A percentile compares a stretch with the other conserved stretches of the same genome.
Evolutionary conservation across 352 stramenopile species (phyloP).

Genomic region (Phytophthora quininea): DNA sequence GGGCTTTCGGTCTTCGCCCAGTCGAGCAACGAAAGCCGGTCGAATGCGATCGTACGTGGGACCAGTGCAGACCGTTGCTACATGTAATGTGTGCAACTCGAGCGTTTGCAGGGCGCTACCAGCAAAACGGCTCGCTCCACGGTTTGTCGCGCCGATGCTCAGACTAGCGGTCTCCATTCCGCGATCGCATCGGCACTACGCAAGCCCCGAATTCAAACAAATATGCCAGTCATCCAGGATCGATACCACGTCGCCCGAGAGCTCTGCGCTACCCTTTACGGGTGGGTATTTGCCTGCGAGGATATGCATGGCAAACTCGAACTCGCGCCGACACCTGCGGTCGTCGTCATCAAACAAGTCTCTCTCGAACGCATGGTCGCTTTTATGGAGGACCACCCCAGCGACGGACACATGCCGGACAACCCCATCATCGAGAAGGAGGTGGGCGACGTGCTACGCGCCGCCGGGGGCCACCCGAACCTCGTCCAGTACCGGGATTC

Average conservation of each 20-base stretch:
- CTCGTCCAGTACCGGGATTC: constrained; percentile 39
- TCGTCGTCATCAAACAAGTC: constrained; percentile 56
- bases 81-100: no score
- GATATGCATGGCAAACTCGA: constrained; percentile 20
- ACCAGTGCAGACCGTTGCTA: background rate
- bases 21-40: background rate
- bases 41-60: background rate
- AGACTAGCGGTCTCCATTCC: background rate
- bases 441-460: constrained; percentile 36
- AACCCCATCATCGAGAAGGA: constrained; percentile 55
- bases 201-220: background rate
- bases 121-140: no score
- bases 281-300: constrained; percentile 50
- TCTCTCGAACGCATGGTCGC: constrained; percentile 40
- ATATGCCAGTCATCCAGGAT: constrained; percentile 27
- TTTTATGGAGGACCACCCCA: constrained; percentile 22
- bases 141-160: no score
- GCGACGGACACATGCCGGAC: constrained; percentile 30
- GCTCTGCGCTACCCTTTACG: constrained; percentile 54
- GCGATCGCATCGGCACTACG: background rate
- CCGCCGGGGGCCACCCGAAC: constrained; percentile 33
- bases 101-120: no score
- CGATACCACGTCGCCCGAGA: constrained; percentile 38
- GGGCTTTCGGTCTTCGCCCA: background rate
- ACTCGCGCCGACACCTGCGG: constrained; percentile 2